Evolutionary conservation across 495 filamentous ascomycete species (phyloP), one percentile per base, ranked within the genome.

Genomic region (Glarea lozoyensis): DNA sequence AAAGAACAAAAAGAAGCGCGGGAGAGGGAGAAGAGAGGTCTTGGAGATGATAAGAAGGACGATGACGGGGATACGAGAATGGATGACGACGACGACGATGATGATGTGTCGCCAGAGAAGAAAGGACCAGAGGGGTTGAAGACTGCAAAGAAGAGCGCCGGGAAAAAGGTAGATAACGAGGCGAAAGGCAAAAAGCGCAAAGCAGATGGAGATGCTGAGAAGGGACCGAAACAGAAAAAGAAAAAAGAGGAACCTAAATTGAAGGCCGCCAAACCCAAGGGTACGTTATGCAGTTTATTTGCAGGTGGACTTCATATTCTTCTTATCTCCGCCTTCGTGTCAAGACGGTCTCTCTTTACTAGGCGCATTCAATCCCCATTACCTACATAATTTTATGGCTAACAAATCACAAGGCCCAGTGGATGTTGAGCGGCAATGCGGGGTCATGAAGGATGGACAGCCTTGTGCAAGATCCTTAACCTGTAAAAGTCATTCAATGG

Each of bases 401-500:
- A 43, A 49, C 37, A 35, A 16, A 20, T 12, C 22, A 13, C 16
- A 16, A 56, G 54, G 75, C 0, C 92, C 92, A 2, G 92, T 98
- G 18, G 93, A 98, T 64, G 92, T 98, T 20, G 92, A 97, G 64
- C 83, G 82, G 58, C 93, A 98, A 68, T 98, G 92, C 55, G 92
- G 92, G 72, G 92, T 98, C 15, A 72, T 78, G 32, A 74, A 95
- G 33, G 74, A 76, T 36, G 89, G 92, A 1, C 84, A 85, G 17
- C 85, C 84, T 41, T 98, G 92, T 57, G 92, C 92, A 5, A 69
- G 92, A 21, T 90, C 84, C 2, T 69, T 98, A 43, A 98, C 92
- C 1, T 98, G 92, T 70, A 98, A 98, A 68, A 88, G 82, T 44
- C 92, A 98, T 53, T 83, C 79, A 23, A 97, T 98, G 93, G 89